phyloP scores from a whole-genome alignment of 352 stramenopile genomes.

The Aphanomyces invadans region DNA sequence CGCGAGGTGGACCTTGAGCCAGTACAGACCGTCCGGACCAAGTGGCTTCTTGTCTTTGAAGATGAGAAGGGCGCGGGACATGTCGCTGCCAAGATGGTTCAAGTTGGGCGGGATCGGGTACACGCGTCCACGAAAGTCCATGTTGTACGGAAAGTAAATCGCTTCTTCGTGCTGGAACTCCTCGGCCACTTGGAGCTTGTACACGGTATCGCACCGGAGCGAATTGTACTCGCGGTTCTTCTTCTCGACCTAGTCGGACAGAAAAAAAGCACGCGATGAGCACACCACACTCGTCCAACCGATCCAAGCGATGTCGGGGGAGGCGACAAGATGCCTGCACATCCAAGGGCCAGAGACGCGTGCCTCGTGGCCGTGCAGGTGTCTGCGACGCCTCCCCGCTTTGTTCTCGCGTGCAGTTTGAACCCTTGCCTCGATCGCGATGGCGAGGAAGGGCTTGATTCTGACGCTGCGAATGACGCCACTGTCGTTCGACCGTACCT shows the following conservation, averaged over 20 bases:
- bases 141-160: constrained; percentile 99
- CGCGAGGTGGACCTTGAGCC: constrained; percentile 98
- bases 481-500: constrained; percentile 59
- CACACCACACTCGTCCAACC: too few relatives aligned
- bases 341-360: background rate
- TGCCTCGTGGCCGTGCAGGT: background rate
- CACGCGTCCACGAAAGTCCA: constrained; percentile 98
- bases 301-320: too few relatives aligned
- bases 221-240: constrained; percentile 88
- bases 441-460: constrained; percentile 67
- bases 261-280: too few relatives aligned
- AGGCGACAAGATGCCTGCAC: constrained; percentile 5
- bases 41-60: constrained; percentile 95
- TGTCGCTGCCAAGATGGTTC: constrained; percentile 97
- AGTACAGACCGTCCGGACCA: constrained; percentile 91
- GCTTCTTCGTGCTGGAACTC: constrained; percentile 94
- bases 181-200: constrained; percentile 94
- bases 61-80: constrained; percentile 94
- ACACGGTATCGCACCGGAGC: constrained; percentile 90
- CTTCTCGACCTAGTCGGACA: constrained; percentile 69
- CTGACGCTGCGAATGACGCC: constrained; percentile 51
- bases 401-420: constrained; percentile 78
- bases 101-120: constrained; percentile 98
- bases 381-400: background rate
- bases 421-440: constrained; percentile 42